Base-by-base conservation (phyloP, 192 early-diverging fungal species). In the Umbelopsis sp. region DNA sequence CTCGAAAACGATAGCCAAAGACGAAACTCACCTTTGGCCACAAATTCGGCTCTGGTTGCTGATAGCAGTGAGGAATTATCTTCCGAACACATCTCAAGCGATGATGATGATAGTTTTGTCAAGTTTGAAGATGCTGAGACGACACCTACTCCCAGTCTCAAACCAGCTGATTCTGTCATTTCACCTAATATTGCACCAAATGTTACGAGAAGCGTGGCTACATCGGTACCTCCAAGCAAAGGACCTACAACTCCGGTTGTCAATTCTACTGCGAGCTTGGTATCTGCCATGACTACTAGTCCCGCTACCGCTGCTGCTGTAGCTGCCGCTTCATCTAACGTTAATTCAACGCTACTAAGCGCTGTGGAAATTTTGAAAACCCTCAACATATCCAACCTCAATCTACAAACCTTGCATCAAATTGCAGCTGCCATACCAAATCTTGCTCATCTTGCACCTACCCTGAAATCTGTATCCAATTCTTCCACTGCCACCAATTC, bases 121-220 rank as follows among this genome's bases (percentile, higher is more conserved):
- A 68, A 68, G 47, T 74, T 74, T 74, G 72, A 74, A 64, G 72
- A 74, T 11, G 67, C 68, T 61, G 72, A 74, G 20, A n/a, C 53
- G 2, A 61, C 27, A 61, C 21, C 55, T 10, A 30, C 21, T 13
- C 5, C 52, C 23, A 30, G 13, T 25, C 15, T 35, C 30, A 27
- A 27, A 10, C 37, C 37, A 41, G 1, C 10, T 30, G 25, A 15
- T 33, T 25, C 21, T 35, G 55, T 49, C 4, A 49, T 49, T 49
- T 16, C 48, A 21, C 48, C 55, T 33, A 61, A 61, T 12, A 61
- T 61, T 61, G 55, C 55, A 27, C 25, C 55, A 5, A n/a, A 61
- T 61, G 55, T 61, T 16, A 30, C 55, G 16, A 61, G 15, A n/a
- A 22, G 55, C 18, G 27, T 61, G 21, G 55, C 55, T 37, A n/a